Base-by-base conservation (phyloP, 1,284 basidiomycete genomes). In the Tilletia walkeri region DNA sequence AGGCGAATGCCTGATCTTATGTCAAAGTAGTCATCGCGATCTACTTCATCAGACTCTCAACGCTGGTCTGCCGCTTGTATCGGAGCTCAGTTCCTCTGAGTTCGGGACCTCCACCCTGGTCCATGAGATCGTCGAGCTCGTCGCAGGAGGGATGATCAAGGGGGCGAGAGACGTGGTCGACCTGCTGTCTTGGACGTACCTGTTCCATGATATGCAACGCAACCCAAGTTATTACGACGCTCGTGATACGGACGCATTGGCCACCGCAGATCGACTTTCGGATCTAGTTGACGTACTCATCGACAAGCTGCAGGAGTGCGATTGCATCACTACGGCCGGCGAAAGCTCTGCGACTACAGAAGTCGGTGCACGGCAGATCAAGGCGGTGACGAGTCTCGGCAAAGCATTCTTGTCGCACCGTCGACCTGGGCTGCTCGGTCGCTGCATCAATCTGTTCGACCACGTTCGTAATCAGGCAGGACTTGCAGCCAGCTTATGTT, bases 161-260 rank as follows among this genome's bases (percentile, higher is more conserved):
- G 61, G 59, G 6, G 48, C 73, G 85, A 77, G 84, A 85, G 72
- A 81, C 76, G 72, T 83, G 78, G 89, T 93, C 77, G 89, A 93
- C 76, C 85, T 89, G 54, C 87, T 94, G 72, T 92, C 95, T 1
- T 93, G 90, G 85, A 94, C 94, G 7, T 94, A 91, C 84, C 86
- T 96, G 41, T 87, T 89, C 6, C 86, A 88, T 66, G 88, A 95
- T 72, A 84, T 93, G 67, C 86, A 86, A 69, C 89, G 86, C 73
- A 99, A 99, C 84, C 94, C 95, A 12, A 88, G 88, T 1, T 98
- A 92, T 85, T 99, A 99, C 82, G 90, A 89, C 70, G 86, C 88
- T 5, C 71, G 81, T 74, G 70, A 84, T 79, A 18, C 45, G 45
- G 67, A 68, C 10, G 45, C 39, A 1, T 68, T 67, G 2, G 70